These are phyloP conservation scores for Annulohypoxylon maeteangense DNA, from an alignment of 495 filamentous ascomycete species.

Conservation along the genomic window DNA sequence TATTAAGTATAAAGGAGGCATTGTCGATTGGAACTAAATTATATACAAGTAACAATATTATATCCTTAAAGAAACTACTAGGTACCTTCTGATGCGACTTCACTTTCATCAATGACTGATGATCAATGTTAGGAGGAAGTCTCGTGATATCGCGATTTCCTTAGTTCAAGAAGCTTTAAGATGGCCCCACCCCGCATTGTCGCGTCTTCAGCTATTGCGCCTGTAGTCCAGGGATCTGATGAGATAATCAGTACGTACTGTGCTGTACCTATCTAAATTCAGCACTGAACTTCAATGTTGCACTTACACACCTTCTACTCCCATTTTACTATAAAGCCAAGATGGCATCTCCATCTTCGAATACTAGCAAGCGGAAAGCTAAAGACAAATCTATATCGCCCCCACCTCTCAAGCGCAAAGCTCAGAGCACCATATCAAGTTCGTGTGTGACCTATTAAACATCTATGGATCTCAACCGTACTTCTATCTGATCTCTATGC, in stretches of 20 bases:
- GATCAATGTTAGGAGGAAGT: not conserved
- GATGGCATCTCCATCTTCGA: conserved; percentile 19
- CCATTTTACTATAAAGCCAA: not conserved
- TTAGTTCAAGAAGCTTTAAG: not conserved
- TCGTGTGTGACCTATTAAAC: conserved; percentile 45
- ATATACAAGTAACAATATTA: too few relatives aligned
- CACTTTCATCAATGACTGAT: not conserved
- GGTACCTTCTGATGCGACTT: too few relatives aligned
- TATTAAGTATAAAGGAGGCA: too few relatives aligned
- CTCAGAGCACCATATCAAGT: conserved; percentile 81
- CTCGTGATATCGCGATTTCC: conserved; percentile 17
- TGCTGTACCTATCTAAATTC: not conserved
- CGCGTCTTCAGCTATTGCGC: conserved; percentile 2
- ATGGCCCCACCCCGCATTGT: conserved; percentile 1
- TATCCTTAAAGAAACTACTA: too few relatives aligned
- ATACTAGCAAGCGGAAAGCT: conserved; percentile 41
- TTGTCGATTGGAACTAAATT: too few relatives aligned
- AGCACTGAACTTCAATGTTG: not conserved
- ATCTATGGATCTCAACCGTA: not conserved
- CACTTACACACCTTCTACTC: conserved; percentile 7
- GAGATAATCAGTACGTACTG: not conserved
- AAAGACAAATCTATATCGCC: conserved; percentile 61
- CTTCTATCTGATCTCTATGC: conserved; percentile 1
- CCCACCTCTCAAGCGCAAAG: conserved; percentile 69
- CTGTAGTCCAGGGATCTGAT: not conserved